Percentiles rank a stretch among this genome's conserved stretches.
Evolutionary conservation across 495 filamentous ascomycete species (phyloP).

Genomic region (Trichoderma orchidacearum): DNA sequence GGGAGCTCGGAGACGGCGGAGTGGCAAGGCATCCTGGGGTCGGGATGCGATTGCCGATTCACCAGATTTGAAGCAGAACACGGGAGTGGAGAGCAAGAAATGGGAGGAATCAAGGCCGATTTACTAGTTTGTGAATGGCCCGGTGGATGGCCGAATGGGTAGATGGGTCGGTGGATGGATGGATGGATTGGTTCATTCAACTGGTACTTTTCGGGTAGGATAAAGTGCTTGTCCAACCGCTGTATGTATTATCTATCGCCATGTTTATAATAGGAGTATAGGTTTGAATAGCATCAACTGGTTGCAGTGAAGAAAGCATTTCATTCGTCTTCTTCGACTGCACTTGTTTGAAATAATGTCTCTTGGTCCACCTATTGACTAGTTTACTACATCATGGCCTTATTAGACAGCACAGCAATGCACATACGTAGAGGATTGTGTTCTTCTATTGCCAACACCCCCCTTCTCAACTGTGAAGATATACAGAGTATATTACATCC

Average conservation of each 20-base stretch:
- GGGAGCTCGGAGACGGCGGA: slow-evolving; percentile 28
- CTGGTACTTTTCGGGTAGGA: not conserved
- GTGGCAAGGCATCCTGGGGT: slow-evolving; percentile 33
- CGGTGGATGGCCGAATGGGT: not conserved
- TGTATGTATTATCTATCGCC: not conserved
- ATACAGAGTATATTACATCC: not conserved
- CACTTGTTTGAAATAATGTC: no score
- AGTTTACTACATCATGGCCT: no score
- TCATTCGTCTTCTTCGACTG: no score
- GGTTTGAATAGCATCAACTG: not conserved
- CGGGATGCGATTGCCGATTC: slow-evolving; percentile 17
- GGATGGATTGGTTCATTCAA: not conserved
- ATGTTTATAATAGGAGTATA: not conserved
- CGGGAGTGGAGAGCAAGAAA: slow-evolving; percentile 15
- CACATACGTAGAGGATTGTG: no score
- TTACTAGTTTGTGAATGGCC: slow-evolving; percentile 11
- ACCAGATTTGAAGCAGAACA: slow-evolving; percentile 12
- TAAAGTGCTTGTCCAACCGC: not conserved
- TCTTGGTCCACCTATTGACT: no score
- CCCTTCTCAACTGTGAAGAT: not conserved
- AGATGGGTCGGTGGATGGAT: not conserved
- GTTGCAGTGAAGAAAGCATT: no score
- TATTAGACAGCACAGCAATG: no score
- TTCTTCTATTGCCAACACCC: not conserved
- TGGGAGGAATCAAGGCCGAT: slow-evolving; percentile 36